Evolutionary conservation across 495 filamentous ascomycete genomes (phyloP), one percentile per base, ranked within the genome.

Genomic region (Penicillium robsamsonii): DNA sequence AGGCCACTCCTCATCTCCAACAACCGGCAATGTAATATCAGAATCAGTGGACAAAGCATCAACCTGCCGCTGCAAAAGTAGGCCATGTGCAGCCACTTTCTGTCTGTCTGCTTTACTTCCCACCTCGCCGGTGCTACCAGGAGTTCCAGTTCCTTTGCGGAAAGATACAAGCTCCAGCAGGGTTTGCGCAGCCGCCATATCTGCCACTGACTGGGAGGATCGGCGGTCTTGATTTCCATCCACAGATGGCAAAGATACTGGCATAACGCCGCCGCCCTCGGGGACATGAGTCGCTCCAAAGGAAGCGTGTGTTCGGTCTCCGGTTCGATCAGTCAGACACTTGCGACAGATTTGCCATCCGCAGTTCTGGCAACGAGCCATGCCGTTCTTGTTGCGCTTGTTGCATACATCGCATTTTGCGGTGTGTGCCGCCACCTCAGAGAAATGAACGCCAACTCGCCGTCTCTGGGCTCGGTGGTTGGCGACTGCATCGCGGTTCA

Each of bases 401-500:
- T 75, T 68, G 60, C 80, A 82, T 1, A 69, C 13, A 31, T 83
- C 80, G 51, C 80, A 83, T 59, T 81, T 82, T 1, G 76, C 79
- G 0, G 79, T 82, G 53, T 75, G 73, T 6, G 75, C 72, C 1
- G 53, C 59, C 17, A 80, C 67, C 20, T 68, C 56, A 2, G 56
- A 47, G 57, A 77, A 77, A 3, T 58, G n/a, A 4, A 60, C 62
- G 46, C 42, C 13, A 8, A 54, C 25, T 3, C 40, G 38, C 1
- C 37, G 50, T 12, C 27, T n/a, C 5, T 41, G 50, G 33, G 6
- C 9, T 29, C 48, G 35, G 13, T 18, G 7, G 13, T 12, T 41
- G 25, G 33, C 22, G 13, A 1, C 35, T 29, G 48, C 22, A 12
- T 33, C 17, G 30, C 2, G 17, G 18, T 8, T 51, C 4, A 17